Percentiles rank a stretch among this genome's conserved stretches.
phyloP scores from a whole-genome alignment of 1,139 yeast species.

The Zygosaccharomyces pseudobailii region DNA sequence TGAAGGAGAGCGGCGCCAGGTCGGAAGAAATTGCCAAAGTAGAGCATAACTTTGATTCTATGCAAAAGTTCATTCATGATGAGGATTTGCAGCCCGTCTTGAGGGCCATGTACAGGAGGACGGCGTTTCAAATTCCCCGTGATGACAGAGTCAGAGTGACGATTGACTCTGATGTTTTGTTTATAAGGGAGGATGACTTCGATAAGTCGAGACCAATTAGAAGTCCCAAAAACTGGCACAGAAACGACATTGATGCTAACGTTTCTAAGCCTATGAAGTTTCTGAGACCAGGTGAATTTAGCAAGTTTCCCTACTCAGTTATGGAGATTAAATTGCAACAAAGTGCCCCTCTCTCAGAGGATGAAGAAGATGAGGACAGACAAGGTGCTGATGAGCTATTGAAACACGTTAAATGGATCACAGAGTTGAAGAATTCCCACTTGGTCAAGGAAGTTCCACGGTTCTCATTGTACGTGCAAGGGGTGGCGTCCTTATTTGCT shows the following conservation, averaged over 20 bases:
- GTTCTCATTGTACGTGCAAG: slow-evolving; percentile 86
- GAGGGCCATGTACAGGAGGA: slow-evolving; percentile 82
- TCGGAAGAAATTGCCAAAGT: slow-evolving; percentile 48
- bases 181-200: slow-evolving; percentile 86
- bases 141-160: slow-evolving; percentile 87
- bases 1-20: slow-evolving; percentile 53
- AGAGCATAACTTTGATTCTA: slow-evolving; percentile 50
- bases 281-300: slow-evolving; percentile 79
- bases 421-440: slow-evolving; percentile 77
- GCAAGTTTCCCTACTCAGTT: slow-evolving; percentile 84
- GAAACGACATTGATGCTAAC: slow-evolving; percentile 80
- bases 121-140: slow-evolving; percentile 97
- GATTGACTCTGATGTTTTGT: slow-evolving; percentile 81
- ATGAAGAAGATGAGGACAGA: slow-evolving; percentile 27
- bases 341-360: slow-evolving; percentile 26
- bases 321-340: slow-evolving; percentile 79
- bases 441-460: slow-evolving; percentile 88
- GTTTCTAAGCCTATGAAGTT: slow-evolving; percentile 64
- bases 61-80: slow-evolving; percentile 60
- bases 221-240: slow-evolving; percentile 86
- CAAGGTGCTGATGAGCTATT: slow-evolving; percentile 29
- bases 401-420: slow-evolving; percentile 70
- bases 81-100: slow-evolving; percentile 75
- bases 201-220: slow-evolving; percentile 83
- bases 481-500: slow-evolving; percentile 78